Conservation (phyloP, 2,329 filamentous ascomycete species). For the Capronia coronata region DNA sequence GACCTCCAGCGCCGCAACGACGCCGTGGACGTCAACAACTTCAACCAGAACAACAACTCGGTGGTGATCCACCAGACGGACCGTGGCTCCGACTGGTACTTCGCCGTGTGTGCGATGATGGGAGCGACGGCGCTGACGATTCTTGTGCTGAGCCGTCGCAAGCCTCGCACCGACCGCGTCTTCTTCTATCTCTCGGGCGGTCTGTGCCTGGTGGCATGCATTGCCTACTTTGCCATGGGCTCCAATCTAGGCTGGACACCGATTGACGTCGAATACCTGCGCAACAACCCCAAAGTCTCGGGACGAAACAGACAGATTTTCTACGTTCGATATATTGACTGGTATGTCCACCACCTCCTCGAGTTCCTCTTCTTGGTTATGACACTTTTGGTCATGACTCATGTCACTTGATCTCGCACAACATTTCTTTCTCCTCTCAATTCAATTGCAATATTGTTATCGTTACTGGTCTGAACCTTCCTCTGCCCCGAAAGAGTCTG, state of each 20-base stretch:
- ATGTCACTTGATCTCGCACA: too few species aligned
- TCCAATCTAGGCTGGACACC: constrained; percentile 57
- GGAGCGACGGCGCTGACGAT: constrained; percentile 4
- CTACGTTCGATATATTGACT: constrained; percentile 60
- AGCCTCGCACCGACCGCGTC: constrained; percentile 10
- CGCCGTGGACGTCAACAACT: constrained; percentile 2
- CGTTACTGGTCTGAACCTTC: too few species aligned
- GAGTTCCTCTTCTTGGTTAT: constrained; percentile 32
- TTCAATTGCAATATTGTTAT: too few species aligned
- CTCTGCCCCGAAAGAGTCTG: too few species aligned
- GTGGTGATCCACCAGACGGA: constrained; percentile 17
- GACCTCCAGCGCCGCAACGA: constrained; percentile 5
- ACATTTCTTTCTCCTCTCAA: too few species aligned
- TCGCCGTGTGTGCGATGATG: constrained; percentile 14
- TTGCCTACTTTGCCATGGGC: constrained; percentile 62
- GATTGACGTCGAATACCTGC: constrained; percentile 54
- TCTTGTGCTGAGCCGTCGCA: not conserved
- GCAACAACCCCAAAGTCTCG: constrained; percentile 38
- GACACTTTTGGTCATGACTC: too few species aligned
- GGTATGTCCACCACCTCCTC: constrained; percentile 36
- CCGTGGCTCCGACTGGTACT: constrained; percentile 19
- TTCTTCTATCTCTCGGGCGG: constrained; percentile 21
- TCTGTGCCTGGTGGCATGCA: constrained; percentile 33
- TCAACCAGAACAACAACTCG: constrained; percentile 6
- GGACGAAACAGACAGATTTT: constrained; percentile 56